A percentile compares a stretch with the other conserved stretches of the same genome.
Conservation (phyloP, 805 yeast species). For the Komagataella populi region DNA sequence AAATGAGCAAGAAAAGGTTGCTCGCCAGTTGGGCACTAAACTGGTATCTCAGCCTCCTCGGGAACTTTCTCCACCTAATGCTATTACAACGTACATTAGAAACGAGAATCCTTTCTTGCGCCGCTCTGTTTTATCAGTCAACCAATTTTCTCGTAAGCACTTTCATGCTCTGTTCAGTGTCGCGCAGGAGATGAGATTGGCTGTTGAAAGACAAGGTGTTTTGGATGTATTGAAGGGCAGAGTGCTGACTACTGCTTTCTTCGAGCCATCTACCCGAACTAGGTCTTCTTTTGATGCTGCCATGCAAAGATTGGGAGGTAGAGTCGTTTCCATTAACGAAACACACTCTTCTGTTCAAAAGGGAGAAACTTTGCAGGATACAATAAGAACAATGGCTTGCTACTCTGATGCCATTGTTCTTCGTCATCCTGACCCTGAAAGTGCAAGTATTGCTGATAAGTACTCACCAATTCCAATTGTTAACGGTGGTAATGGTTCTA, state of each 20-base stretch:
- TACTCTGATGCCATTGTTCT: slow-evolving; percentile 94
- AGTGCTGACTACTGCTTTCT: slow-evolving; percentile 87
- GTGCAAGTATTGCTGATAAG: slow-evolving; percentile 90
- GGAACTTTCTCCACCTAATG: slow-evolving; percentile 65
- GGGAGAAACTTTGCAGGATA: slow-evolving; percentile 97
- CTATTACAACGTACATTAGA: slow-evolving; percentile 65
- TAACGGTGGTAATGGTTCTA: slow-evolving; percentile 96
- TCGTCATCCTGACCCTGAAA: slow-evolving; percentile 89
- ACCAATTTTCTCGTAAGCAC: slow-evolving; percentile 76
- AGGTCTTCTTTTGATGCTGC: slow-evolving; percentile 97
- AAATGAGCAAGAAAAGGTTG: background rate
- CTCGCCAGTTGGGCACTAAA: slow-evolving; percentile 33
- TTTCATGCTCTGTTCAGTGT: slow-evolving; percentile 88
- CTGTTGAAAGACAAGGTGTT: slow-evolving; percentile 93
- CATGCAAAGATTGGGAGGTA: slow-evolving; percentile 98
- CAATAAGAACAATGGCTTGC: slow-evolving; percentile 87
- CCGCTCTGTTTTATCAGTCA: slow-evolving; percentile 77
- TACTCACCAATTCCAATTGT: slow-evolving; percentile 94
- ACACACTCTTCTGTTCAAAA: slow-evolving; percentile 89
- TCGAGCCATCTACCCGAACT: slow-evolving; percentile 97
- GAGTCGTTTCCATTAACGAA: slow-evolving; percentile 80
- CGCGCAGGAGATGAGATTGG: slow-evolving; percentile 95
- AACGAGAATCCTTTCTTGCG: slow-evolving; percentile 83
- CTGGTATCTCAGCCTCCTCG: slow-evolving; percentile 66
- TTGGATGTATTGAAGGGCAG: slow-evolving; percentile 84